These are phyloP conservation scores for Vitis hybrid DNA, from an alignment of 177 flowering plant genomes.

Conservation along the genomic window DNA sequence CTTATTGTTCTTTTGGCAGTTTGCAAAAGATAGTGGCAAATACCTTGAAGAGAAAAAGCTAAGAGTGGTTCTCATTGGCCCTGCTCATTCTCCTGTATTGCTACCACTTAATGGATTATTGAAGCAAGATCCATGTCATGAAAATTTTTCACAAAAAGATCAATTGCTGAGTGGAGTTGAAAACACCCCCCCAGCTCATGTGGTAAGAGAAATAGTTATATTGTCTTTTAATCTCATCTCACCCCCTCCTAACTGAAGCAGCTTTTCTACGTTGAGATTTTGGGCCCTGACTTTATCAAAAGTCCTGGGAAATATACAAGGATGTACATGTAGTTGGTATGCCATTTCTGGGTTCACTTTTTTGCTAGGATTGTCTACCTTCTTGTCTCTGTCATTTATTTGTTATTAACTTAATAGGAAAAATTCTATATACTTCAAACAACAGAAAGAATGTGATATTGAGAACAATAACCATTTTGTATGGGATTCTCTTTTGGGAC, in stretches of 20 bases:
- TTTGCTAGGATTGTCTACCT: not conserved
- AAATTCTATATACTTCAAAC: not conserved
- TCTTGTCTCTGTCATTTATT: not conserved
- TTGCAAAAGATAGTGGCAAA: conserved; percentile 39
- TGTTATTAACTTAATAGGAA: no score
- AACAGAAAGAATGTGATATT: no score
- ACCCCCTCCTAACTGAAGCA: no score
- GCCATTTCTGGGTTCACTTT: not conserved
- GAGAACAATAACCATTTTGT: not conserved
- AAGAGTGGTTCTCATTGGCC: conserved; percentile 40
- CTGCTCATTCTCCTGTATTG: conserved; percentile 30
- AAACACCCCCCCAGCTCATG: conserved; percentile 31
- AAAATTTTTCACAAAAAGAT: conserved; percentile 13
- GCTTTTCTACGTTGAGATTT: no score
- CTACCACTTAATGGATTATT: conserved; percentile 27
- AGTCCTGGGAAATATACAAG: no score
- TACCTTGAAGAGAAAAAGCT: conserved; percentile 53
- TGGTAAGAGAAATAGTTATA: conserved; percentile 27
- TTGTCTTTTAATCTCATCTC: not conserved
- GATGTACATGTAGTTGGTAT: no score
- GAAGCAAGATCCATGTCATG: conserved; percentile 25
- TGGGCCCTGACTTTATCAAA: no score
- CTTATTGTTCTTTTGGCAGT: conserved; percentile 30
- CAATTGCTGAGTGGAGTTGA: conserved; percentile 35
- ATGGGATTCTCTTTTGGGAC: no score